A percentile compares a stretch with the other conserved stretches of the same genome.
phyloP scores from a whole-genome alignment of 306 rosid species.

The Bauhinia variegata region DNA sequence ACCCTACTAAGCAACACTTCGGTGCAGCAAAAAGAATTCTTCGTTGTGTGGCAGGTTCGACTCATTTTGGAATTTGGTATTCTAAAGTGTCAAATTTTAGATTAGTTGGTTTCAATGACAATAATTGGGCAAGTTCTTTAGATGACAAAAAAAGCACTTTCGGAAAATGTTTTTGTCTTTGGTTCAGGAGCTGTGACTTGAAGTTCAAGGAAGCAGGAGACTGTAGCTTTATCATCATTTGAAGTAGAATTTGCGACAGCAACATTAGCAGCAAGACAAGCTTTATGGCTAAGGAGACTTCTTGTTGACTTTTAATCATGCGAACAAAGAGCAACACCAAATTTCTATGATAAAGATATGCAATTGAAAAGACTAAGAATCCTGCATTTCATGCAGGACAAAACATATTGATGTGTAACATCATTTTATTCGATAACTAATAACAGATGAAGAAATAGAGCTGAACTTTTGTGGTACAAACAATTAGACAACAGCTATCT shows the following conservation, averaged over 20 bases:
- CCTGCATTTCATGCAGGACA: background rate
- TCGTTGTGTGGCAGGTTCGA: background rate
- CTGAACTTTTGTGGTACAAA: background rate
- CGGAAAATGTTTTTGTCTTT: background rate
- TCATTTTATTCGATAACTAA: background rate
- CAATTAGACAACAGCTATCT: background rate
- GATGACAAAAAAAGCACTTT: background rate
- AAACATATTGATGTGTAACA: conserved; percentile 6
- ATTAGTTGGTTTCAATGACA: background rate
- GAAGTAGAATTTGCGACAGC: background rate
- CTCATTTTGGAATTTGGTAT: background rate
- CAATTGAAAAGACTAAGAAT: background rate
- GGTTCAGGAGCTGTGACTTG: background rate
- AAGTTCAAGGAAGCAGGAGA: background rate
- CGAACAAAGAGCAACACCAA: too few species aligned
- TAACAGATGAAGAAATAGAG: background rate
- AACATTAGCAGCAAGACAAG: background rate
- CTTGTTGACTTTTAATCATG: too few species aligned
- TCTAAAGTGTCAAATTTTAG: background rate
- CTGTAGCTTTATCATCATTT: background rate
- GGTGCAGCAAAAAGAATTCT: background rate
- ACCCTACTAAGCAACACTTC: background rate
- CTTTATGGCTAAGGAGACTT: background rate
- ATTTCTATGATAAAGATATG: too few species aligned
- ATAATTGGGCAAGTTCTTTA: background rate